phyloP scores from a whole-genome alignment of 1,284 basidiomycete genomes.

The Fomitopsis schrenkii region DNA sequence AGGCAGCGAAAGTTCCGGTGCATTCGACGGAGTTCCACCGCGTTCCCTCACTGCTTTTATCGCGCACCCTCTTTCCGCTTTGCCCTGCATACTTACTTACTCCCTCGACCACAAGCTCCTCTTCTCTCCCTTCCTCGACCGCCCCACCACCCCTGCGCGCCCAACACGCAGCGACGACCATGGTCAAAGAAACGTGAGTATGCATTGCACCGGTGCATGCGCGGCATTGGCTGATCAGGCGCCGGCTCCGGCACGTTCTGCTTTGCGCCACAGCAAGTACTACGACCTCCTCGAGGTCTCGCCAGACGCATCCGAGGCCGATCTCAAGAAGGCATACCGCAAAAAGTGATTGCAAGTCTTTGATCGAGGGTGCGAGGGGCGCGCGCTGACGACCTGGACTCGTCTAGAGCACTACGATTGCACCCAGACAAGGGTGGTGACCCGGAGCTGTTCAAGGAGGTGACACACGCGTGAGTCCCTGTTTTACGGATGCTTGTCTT shows the following conservation, averaged over 20 bases:
- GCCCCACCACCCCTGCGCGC: conserved; percentile 11
- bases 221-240: neutral
- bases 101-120: conserved; percentile 3
- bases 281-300: conserved; percentile 85
- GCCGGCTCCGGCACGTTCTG: neutral
- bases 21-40: conserved; percentile 32
- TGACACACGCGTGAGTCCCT: conserved; percentile 84
- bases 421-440: conserved; percentile 99
- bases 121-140: conserved; percentile 12
- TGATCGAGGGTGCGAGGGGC: neutral
- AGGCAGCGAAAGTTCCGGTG: conserved; percentile 28
- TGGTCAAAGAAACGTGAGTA: conserved; percentile 67
- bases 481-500: conserved; percentile 4
- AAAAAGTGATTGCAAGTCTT: conserved; percentile 64
- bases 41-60: conserved; percentile 16
- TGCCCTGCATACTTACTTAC: conserved; percentile 12
- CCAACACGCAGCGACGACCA: conserved; percentile 24
- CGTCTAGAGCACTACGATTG: conserved; percentile 72
- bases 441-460: conserved; percentile 96
- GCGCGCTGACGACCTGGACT: conserved; percentile 14
- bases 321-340: conserved; percentile 93
- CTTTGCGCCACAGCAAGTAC: conserved; percentile 59
- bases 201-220: conserved; percentile 4
- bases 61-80: conserved; percentile 2
- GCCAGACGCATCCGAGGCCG: conserved; percentile 73